Evolutionary conservation across 768 basidiomycete genomes (phyloP), one percentile per base, ranked within the genome.

Genomic region (Rhodotorula graminis): DNA sequence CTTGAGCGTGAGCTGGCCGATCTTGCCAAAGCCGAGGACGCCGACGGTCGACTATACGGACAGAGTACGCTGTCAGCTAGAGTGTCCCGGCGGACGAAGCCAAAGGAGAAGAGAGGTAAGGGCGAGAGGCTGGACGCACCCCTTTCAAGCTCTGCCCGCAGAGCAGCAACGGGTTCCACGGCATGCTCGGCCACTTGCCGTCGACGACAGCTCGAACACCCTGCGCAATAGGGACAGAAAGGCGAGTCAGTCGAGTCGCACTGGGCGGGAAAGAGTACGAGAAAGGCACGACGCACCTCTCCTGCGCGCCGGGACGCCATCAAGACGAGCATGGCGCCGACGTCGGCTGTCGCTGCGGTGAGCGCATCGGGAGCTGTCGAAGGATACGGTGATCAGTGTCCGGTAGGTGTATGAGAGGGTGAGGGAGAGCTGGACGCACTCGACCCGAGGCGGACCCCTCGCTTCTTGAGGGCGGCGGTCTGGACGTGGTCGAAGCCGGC

Each of bases 341-440:
- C 80, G 80, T 99, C 96, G 27, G 96, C 94, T 31, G 96, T 94
- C 75, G 95, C 92, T 78, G 93, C 92, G 10, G 90, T 94, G 25
- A 99, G 85, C 11, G 97, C 90, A 67, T 94, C 92, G 0, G 95
- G 96, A 0, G 94, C 74, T 76, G 64, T 16, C 18, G 25, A 21
- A 16, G 16, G 7, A 21, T 23, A 8, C 3, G 10, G 18, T 23
- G 16, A 47, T 55, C 53, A 25, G 40, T 0, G 3, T 37, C 37
- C 37, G 4, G 37, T 9, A 9, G 37, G 5, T 37, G 37, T 21
- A 21, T 21, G 47, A 49, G 47, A 6, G 2, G 33, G 29, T 37
- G 16, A 33, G 27, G 8, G 31, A 31, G 37, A 52, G 15, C 27
- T 2, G 19, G n/a, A n/a, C 27, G 56, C 33, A 73, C 77, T 98